Conservation (phyloP, 2,329 filamentous ascomycete species). For the Chaetomiaceae sp. region DNA sequence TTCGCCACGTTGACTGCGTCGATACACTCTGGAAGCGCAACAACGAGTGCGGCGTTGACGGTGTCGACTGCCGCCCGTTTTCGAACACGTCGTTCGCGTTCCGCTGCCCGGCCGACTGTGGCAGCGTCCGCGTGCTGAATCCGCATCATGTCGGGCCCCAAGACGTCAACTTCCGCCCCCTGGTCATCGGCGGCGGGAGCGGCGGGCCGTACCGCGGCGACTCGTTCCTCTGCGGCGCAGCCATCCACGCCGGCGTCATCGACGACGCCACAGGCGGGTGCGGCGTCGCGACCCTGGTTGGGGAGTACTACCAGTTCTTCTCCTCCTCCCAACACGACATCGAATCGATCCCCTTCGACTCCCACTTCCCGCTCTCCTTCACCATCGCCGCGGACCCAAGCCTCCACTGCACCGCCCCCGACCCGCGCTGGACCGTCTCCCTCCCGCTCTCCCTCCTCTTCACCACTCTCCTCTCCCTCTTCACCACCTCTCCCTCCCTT, state of each 20-base stretch:
- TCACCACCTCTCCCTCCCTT: slow-evolving; percentile 69
- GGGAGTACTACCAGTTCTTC: slow-evolving; percentile 50
- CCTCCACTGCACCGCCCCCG: slow-evolving; percentile 43
- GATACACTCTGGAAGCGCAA: slow-evolving; percentile 53
- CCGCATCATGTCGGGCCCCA: slow-evolving; percentile 53
- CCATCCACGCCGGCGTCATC: slow-evolving; percentile 70
- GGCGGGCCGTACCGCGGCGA: slow-evolving; percentile 58
- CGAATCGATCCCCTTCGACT: slow-evolving; percentile 59
- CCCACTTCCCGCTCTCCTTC: slow-evolving; percentile 68
- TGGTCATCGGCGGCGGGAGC: slow-evolving; percentile 41
- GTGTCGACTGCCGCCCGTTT: slow-evolving; percentile 56
- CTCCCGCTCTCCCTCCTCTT: slow-evolving; percentile 73
- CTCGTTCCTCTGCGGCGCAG: slow-evolving; percentile 72
- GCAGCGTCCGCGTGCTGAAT: slow-evolving; percentile 45
- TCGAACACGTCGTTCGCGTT: slow-evolving; percentile 53
- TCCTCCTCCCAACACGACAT: slow-evolving; percentile 49
- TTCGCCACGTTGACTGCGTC: slow-evolving; percentile 44
- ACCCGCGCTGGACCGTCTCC: slow-evolving; percentile 48
- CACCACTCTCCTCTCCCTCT: slow-evolving; percentile 69
- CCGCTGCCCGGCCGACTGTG: slow-evolving; percentile 57
- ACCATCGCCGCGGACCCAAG: slow-evolving; percentile 49
- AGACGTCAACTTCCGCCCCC: slow-evolving; percentile 41
- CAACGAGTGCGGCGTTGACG: slow-evolving; percentile 56
- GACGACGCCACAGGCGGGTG: slow-evolving; percentile 64
- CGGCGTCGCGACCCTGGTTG: slow-evolving; percentile 62